Base-by-base conservation (phyloP, 768 basidiomycete species). In the Mycena galopus region DNA sequence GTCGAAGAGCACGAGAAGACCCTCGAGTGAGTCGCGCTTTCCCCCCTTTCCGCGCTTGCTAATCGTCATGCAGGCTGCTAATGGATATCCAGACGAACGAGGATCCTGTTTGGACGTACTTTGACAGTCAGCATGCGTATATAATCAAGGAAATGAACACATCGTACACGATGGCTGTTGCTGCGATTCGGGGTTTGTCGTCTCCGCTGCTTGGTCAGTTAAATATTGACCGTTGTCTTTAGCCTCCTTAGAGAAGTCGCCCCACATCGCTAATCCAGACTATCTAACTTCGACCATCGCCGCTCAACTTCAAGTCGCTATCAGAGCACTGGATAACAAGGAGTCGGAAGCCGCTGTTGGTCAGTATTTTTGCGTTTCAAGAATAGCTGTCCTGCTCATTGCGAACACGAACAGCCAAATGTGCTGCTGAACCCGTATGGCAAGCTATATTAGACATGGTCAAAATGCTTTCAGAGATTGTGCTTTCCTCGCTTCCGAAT, bases 1-100 rank as follows among this genome's bases (percentile, higher is more conserved):
- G 88, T 96, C 5, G 98, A 99, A 74, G 97, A 99, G 75, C 96
- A 98, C 71, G 97, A 98, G 83, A 96, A 95, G 85, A 98, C 95
- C 2, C 93, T 99, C 65, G 97, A 99, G 98, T 96, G 77, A 76
- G 92, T 83, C 1, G 23, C 68, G 51, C 61, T 37, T n/a, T 25
- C 14, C n/a, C 14, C 61, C 47, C n/a, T 14, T 58, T 42, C 35
- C 37, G 47, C 60, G 61, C n/a, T 14, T 62, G 29, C 67, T 80
- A 55, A 72, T 42, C 39, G 21, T 32, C 10, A 19, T 42, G 0
- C 75, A 99, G 97, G 77, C 93, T 98, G 59, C 82, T 99, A 35
- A 84, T 96, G 60, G 97, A 99, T 73, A 83, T 99, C 67, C 94
- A 94, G 76, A 87, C 90, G 2, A 87, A 90, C 14, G 96, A 97